Base-by-base conservation (phyloP, 768 basidiomycete species). In the Butyriboletus loyo region DNA sequence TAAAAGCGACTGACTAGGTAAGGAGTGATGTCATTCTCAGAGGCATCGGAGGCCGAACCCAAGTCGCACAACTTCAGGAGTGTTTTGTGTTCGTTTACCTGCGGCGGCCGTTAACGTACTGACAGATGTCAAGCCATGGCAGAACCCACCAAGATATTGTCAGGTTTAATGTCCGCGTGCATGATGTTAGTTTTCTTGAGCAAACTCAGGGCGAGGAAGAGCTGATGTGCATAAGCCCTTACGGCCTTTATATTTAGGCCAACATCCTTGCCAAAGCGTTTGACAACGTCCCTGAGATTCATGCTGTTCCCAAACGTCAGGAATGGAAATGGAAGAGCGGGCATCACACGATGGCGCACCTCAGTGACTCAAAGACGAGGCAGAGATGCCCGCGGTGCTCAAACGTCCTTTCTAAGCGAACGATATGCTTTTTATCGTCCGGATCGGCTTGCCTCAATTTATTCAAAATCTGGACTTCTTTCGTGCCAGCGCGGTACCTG, bases 91-190 rank as follows among this genome's bases (percentile, higher is more conserved):
- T 98, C 95, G 58, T 94, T 97, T 28, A 98, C 94, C 94, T 98
- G 49, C 28, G 40, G 27, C 37, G 21, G 52, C 44, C 15, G 46
- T 60, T 37, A 56, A 54, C 50, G 40, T 52, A 53, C 48, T 49
- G 59, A 55, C 53, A 63, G 46, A 35, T 38, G 50, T 35, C 41
- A 59, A 53, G 34, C 3, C 21, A 48, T 10, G 28, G 52, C n/a
- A 17, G 42, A 32, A 79, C 86, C 30, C 56, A 94, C 95, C 63
- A 98, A 70, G 38, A 99, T 96, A 67, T 98, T 98, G 68, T 98
- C 97, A 19, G 97, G 97, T 71, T 98, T 98, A 68, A 99, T 91
- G 66, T 99, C 97, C 7, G 97, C 97, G 63, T 99, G 97, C 83
- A 98, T 97, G 53, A 98, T 84, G 58, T 89, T 92, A 53, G 85